phyloP scores from a whole-genome alignment of 2,329 filamentous ascomycete species.

The Biscogniauxia mediterranea region DNA sequence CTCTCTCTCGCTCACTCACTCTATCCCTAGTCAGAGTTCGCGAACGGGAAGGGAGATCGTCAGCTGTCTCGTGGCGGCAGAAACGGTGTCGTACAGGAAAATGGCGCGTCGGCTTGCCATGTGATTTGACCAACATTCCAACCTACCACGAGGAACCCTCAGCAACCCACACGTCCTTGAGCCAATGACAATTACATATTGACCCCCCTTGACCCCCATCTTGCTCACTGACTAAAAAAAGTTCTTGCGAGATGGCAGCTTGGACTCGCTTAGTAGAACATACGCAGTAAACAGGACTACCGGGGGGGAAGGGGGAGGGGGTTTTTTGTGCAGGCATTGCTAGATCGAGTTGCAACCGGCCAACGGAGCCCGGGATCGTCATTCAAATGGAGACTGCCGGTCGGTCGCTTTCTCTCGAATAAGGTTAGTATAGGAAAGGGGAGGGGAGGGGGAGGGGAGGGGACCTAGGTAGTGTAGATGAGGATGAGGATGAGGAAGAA shows the following conservation, averaged over 20 bases:
- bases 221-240: background rate
- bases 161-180: background rate
- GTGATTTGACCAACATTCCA: slow-evolving; percentile 24
- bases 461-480: background rate
- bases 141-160: background rate
- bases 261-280: background rate
- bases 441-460: slow-evolving; percentile 10
- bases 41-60: slow-evolving; percentile 22
- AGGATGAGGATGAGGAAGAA: no score
- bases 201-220: background rate
- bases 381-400: slow-evolving; percentile 36
- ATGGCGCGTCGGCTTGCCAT: slow-evolving; percentile 29
- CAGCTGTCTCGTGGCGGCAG: slow-evolving; percentile 26
- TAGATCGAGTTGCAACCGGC: slow-evolving; percentile 36
- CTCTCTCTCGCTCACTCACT: no score
- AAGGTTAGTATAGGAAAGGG: slow-evolving; percentile 28
- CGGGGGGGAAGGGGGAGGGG: no score
- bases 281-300: background rate
- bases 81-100: slow-evolving; percentile 32
- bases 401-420: slow-evolving; percentile 38
- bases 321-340: slow-evolving; percentile 26
- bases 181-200: slow-evolving; percentile 1
- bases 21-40: slow-evolving; percentile 3
- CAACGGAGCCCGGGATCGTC: slow-evolving; percentile 36
- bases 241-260: background rate